Percentiles rank a stretch among this genome's conserved stretches.
Conservation (phyloP, 192 early-diverging fungal genomes). For the Dissophora ornata region DNA sequence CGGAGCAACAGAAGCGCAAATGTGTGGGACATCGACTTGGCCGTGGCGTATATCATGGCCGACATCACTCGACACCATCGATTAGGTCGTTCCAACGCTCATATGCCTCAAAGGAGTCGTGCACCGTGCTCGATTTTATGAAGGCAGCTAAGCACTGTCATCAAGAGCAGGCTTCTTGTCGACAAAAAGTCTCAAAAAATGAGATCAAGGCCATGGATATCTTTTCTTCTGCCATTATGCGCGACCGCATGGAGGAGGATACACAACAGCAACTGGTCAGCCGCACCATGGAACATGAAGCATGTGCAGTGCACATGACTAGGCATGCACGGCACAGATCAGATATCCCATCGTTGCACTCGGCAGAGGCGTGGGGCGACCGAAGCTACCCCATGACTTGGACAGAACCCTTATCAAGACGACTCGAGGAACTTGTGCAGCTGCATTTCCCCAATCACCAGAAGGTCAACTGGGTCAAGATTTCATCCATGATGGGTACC, state of each 20-base stretch:
- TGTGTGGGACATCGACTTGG: background rate
- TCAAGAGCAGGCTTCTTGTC: background rate
- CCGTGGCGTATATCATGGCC: background rate
- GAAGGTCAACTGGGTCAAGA: constrained; percentile 45
- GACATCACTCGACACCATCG: constrained; percentile 1
- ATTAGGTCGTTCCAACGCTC: constrained; percentile 1
- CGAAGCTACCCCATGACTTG: constrained; percentile 37
- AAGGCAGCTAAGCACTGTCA: background rate
- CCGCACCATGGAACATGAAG: background rate
- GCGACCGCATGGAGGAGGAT: background rate
- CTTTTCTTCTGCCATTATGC: background rate
- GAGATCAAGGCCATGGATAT: constrained; percentile 16
- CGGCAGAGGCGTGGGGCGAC: constrained; percentile 10
- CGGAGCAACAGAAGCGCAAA: constrained; percentile 18
- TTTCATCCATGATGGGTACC: constrained; percentile 28
- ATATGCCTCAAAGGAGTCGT: background rate
- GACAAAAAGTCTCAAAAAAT: constrained; percentile 1
- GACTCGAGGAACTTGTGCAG: constrained; percentile 20
- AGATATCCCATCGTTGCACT: background rate
- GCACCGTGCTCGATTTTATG: background rate
- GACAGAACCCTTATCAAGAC: constrained; percentile 35
- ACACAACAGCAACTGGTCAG: background rate
- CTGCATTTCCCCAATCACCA: constrained; percentile 28
- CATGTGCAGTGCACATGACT: background rate
- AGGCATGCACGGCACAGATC: constrained; percentile 15